Evolutionary conservation across 306 rosid genomes (phyloP).

Genomic region (Quercus robur): DNA sequence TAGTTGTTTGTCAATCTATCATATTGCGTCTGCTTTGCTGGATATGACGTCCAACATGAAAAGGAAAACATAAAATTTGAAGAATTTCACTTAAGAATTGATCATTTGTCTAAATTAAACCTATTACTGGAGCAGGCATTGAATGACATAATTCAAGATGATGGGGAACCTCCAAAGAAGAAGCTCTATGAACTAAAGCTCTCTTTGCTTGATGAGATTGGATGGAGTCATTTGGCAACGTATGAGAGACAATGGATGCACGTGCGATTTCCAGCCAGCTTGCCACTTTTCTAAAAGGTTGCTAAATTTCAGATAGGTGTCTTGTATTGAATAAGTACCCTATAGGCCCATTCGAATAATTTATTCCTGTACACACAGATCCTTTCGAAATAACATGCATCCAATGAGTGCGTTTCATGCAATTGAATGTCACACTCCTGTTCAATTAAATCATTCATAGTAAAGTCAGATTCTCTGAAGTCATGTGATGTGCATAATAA

Average conservation of each 20-base stretch:
- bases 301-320: background rate
- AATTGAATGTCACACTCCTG: no score
- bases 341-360: constrained; percentile 29
- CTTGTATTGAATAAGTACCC: background rate
- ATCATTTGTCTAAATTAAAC: constrained; percentile 1
- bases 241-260: constrained; percentile 88
- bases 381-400: background rate
- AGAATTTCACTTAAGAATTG: background rate
- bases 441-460: no score
- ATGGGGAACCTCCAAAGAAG: constrained; percentile 71
- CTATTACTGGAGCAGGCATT: constrained; percentile 42
- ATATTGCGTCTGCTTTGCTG: background rate
- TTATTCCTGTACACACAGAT: background rate
- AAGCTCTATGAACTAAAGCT: constrained; percentile 76
- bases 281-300: constrained; percentile 62
- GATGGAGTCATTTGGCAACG: constrained; percentile 70
- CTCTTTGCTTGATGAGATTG: constrained; percentile 73
- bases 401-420: no score
- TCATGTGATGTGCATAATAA: no score
- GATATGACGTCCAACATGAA: background rate
- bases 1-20: background rate
- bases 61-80: background rate
- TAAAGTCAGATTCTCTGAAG: no score
- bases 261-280: constrained; percentile 76
- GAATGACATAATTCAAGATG: constrained; percentile 73